Conservation (phyloP, 768 basidiomycete species). For the Kwoniella dendrophila region DNA sequence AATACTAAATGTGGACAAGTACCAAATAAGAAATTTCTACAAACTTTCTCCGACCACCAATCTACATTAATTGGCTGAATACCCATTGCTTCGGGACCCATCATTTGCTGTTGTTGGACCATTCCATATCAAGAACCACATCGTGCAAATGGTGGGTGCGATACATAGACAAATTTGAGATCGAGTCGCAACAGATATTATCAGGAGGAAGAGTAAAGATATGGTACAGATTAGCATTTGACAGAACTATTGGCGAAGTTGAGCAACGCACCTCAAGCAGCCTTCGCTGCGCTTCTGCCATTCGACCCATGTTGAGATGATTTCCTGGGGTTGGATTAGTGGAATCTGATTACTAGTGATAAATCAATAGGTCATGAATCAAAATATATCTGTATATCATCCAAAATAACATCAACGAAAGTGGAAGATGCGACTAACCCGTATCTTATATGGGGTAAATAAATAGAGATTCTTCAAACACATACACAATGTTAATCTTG, state of each 20-base stretch:
- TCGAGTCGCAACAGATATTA: neutral
- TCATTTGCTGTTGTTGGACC: conserved; percentile 78
- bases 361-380: no score
- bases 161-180: neutral
- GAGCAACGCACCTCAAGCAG: conserved; percentile 65
- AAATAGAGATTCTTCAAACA: no score
- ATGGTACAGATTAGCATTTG: neutral
- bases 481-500: no score
- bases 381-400: no score
- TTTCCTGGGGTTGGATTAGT: no score
- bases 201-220: neutral
- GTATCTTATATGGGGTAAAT: neutral
- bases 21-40: conserved; percentile 95
- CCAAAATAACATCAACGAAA: no score
- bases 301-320: conserved; percentile 71
- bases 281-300: conserved; percentile 98
- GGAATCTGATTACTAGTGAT: no score
- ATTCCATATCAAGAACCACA: neutral
- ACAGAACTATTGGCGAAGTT: neutral
- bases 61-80: conserved; percentile 84
- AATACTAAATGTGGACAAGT: conserved; percentile 98
- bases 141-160: conserved; percentile 59
- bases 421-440: no score
- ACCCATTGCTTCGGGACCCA: conserved; percentile 99
- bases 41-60: conserved; percentile 95